Evolutionary conservation across 139 green algal species (phyloP).

Genomic region (Cymbomonas tetramitiformis): DNA sequence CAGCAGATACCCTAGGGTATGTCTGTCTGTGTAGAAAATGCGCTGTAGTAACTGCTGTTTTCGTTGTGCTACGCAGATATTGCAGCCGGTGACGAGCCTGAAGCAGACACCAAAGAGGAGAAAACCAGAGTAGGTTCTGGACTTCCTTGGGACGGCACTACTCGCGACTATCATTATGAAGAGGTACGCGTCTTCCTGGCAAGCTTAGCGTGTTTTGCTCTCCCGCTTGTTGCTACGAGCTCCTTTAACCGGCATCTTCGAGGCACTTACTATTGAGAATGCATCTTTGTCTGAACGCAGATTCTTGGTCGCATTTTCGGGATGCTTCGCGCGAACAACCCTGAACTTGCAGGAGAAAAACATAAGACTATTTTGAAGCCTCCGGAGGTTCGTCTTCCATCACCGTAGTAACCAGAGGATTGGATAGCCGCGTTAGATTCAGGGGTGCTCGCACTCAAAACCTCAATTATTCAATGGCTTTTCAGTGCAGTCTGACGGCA

Average conservation of each 20-base stretch:
- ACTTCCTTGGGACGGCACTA: constrained; percentile 70
- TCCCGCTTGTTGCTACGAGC: too few species aligned
- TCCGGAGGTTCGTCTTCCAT: constrained; percentile 41
- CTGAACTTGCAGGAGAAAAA: constrained; percentile 87
- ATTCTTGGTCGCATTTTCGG: constrained; percentile 81
- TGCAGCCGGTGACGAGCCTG: constrained; percentile 27
- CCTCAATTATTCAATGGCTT: too few species aligned
- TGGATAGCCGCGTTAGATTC: background rate
- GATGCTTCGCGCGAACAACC: constrained; percentile 88
- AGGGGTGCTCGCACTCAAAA: too few species aligned
- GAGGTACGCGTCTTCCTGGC: too few species aligned
- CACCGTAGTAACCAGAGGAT: background rate
- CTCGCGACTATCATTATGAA: constrained; percentile 92
- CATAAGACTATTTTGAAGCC: constrained; percentile 86
- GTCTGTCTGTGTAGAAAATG: background rate
- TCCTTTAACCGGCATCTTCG: too few species aligned
- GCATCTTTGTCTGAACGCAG: too few species aligned
- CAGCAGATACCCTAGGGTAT: too few species aligned
- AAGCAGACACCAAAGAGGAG: constrained; percentile 19
- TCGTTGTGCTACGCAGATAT: background rate
- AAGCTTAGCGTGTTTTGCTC: too few species aligned
- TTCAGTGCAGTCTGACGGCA: too few species aligned
- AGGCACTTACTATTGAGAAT: too few species aligned
- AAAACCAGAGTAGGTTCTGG: constrained; percentile 3
- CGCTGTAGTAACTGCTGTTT: constrained; percentile 33